A percentile compares a stretch with the other conserved stretches of the same genome.
Conservation (phyloP, 83 land plant genomes). For the Picea abies region DNA sequence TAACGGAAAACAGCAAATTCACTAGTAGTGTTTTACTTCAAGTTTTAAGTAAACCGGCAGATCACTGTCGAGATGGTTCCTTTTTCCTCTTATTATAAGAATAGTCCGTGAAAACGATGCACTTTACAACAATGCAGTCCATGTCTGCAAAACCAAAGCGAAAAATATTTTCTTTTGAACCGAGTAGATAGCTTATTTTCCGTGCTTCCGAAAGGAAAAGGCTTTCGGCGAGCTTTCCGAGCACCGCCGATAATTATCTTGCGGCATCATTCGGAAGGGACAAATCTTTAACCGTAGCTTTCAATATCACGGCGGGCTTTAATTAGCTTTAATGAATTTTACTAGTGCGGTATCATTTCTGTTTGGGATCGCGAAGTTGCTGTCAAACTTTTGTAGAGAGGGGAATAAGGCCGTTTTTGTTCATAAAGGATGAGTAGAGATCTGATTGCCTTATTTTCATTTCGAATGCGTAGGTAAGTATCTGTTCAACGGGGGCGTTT, state of each 20-base stretch:
- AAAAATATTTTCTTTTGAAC: neutral
- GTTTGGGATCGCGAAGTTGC: neutral
- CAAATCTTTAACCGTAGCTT: neutral
- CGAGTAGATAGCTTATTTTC: neutral
- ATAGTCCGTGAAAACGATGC: neutral
- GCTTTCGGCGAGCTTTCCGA: constrained; percentile 14
- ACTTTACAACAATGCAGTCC: constrained; percentile 8
- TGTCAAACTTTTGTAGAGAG: constrained; percentile 10
- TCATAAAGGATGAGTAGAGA: neutral
- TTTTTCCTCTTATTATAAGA: neutral
- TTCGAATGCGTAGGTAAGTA: neutral
- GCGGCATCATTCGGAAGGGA: neutral
- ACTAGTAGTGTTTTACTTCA: no score
- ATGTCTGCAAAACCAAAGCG: neutral
- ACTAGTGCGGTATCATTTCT: neutral
- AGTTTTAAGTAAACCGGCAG: no score
- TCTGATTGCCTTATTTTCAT: neutral
- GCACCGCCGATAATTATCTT: neutral
- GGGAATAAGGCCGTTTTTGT: neutral
- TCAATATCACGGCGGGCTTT: neutral
- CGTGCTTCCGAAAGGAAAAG: neutral
- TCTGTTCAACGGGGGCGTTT: no score
- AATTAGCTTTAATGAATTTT: constrained; percentile 7
- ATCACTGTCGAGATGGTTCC: no score
- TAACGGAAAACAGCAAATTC: no score